Evolutionary conservation across 139 green algal species (phyloP), one percentile per base, ranked within the genome.

Genomic region (Picocystis salinarum): DNA sequence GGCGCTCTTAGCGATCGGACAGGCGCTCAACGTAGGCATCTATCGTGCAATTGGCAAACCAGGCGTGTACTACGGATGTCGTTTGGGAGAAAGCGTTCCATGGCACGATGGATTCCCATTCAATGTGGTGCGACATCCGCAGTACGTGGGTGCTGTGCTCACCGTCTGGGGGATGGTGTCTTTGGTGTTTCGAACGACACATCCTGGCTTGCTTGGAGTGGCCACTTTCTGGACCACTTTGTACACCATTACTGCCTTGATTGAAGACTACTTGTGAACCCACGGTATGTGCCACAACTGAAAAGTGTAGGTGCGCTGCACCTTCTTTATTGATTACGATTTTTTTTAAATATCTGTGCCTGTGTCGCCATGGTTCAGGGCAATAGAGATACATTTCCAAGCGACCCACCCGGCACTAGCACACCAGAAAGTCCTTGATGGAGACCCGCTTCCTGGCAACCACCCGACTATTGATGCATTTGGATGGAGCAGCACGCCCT

Each of bases 11-110:
- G n/a, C n/a, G n/a, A n/a, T 42, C n/a, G 39, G 50, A 6, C 76
- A 87, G 68, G 48, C 53, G 0, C 60, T 88, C 5, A 88, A 88
- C 52, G 36, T 74, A 4, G 66, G 62, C 42, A 74, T 81, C 33
- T 91, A 72, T 53, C 33, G 50, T 1, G 62, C 75, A 0, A 71
- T 91, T 23, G 79, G 79, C 2, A 50, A 66, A 20, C 44, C 42
- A 2, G 79, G 79, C 4, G 79, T 91, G 3, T 91, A 91, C 55
- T 91, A 91, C 42, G 79, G 79, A 15, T 59, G 65, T 55, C 75
- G 75, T 33, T 55, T 85, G 34, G 77, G 77, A 27, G 50, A 63
- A 20, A 61, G 39, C 33, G 52, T 83, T 4, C 71, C 74, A 6
- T 91, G 79, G 79, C 57, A 74, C 11, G 53, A 42, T 5, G 76